A percentile compares a stretch with the other conserved stretches of the same genome.
These are phyloP conservation scores for Dictyostelium firmibasis DNA, from an alignment of 78 protist species.

Conservation along the genomic window DNA sequence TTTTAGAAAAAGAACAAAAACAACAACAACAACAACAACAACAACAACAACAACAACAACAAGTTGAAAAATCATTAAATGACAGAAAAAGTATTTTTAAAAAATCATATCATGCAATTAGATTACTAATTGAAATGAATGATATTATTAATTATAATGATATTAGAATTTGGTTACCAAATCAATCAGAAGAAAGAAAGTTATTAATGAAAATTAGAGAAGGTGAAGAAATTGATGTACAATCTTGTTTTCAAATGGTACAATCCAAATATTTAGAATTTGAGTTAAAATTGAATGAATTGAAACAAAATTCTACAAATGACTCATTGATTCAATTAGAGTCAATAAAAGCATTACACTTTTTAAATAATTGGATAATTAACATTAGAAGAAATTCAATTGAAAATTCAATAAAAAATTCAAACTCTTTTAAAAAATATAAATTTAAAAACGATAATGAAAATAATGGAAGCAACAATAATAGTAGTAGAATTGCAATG, in stretches of 20 bases:
- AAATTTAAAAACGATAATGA: neutral
- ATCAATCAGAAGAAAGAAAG: neutral
- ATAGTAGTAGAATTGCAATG: neutral
- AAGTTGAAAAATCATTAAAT: neutral
- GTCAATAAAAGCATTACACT: neutral
- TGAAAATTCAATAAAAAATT: neutral
- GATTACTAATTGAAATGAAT: constrained; percentile 32
- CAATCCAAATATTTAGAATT: neutral
- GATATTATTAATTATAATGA: neutral
- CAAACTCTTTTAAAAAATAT: neutral
- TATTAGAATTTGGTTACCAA: neutral
- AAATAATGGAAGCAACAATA: no score
- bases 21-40: neutral
- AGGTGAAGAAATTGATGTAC: neutral
- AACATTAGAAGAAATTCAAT: constrained; percentile 16
- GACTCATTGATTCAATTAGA: neutral
- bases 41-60: neutral
- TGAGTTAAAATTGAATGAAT: neutral
- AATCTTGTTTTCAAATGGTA: neutral
- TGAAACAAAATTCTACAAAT: neutral
- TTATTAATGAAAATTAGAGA: neutral
- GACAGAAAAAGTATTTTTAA: constrained; percentile 20
- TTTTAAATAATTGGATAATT: constrained; percentile 21
- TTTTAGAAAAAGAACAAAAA: neutral
- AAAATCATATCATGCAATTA: constrained; percentile 49